Conservation (phyloP, 495 filamentous ascomycete species). For the Antarctomyces pellizariae region DNA sequence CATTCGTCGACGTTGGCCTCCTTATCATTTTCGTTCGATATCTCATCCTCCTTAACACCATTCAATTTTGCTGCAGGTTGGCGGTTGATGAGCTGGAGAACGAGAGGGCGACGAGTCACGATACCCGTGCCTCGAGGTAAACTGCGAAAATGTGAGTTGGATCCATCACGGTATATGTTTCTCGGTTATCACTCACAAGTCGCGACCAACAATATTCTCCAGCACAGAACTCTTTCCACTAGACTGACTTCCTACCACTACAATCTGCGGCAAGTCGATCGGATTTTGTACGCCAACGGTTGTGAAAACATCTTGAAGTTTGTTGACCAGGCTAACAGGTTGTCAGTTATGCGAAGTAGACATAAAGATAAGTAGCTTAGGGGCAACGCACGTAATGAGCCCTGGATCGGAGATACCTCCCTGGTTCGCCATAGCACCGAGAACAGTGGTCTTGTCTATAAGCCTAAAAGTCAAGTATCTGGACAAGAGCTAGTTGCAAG, state of each 20-base stretch:
- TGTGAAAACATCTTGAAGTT: constrained; percentile 96
- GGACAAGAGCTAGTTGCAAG: no score
- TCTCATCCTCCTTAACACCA: constrained; percentile 46
- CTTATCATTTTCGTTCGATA: constrained; percentile 40
- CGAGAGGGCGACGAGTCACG: constrained; percentile 84
- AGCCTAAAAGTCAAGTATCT: no score
- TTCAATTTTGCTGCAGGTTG: constrained; percentile 37
- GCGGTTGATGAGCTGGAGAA: constrained; percentile 95
- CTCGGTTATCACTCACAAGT: constrained; percentile 48
- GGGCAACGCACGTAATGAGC: constrained; percentile 27
- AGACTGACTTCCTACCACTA: constrained; percentile 94
- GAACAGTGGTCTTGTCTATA: no score
- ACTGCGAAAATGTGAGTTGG: constrained; percentile 22
- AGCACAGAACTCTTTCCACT: constrained; percentile 99
- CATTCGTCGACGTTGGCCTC: constrained; percentile 87
- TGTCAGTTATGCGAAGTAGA: constrained; percentile 9
- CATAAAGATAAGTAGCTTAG: constrained; percentile 7
- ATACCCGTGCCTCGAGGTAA: constrained; percentile 95
- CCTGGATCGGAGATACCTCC: constrained; percentile 35
- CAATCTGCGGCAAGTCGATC: constrained; percentile 97
- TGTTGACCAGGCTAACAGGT: constrained; percentile 70
- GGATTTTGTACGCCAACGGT: constrained; percentile 98
- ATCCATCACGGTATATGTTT: constrained; percentile 4
- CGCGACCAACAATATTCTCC: constrained; percentile 96
- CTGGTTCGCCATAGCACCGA: constrained; percentile 17